Evolutionary conservation across 345 rosid genomes (phyloP), one percentile per base, ranked within the genome.

Genomic region (Punica granatum): DNA sequence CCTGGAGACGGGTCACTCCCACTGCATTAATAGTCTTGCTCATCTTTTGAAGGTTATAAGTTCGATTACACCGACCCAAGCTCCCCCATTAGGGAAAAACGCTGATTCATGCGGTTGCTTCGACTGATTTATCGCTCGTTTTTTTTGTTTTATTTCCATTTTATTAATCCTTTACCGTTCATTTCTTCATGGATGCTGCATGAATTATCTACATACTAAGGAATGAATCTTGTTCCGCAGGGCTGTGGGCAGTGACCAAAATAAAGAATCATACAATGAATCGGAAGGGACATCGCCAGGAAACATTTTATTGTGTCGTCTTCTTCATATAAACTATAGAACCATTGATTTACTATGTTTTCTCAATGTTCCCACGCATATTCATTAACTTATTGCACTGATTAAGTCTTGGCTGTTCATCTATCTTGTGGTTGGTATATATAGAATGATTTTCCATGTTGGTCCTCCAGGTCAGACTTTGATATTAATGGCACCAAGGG

Each of bases 401-500:
- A 23, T 6, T 19, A 3, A 46, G 23, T 46, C 14, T 13, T 11
- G 0, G 2, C 14, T 16, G 44, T 9, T 41, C 44, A 41, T 41
- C 14, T 6, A 11, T 41, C 44, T 41, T 41, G 44, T 16, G 14
- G 44, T 3, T 41, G 10, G 44, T 11, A 41, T 41, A 16, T 16
- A 41, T 41, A 6, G 44, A 6, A 16, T 16, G 44, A 41, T 41
- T 41, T 11, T 13, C 13, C 44, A 11, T 41, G 44, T n/a, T n/a
- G n/a, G n/a, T n/a, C n/a, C n/a, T n/a, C n/a, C n/a, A n/a, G n/a
- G n/a, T n/a, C n/a, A n/a, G n/a, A n/a, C n/a, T n/a, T 41, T 11
- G 44, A 41, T 41, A 41, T 9, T 9, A 41, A 41, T 41, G 44
- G 44, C 2, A 16, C 44, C 14, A 66, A 76, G 79, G 88, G 92